phyloP scores from a whole-genome alignment of 495 filamentous ascomycete genomes.

The Trichoderma asperelloides region DNA sequence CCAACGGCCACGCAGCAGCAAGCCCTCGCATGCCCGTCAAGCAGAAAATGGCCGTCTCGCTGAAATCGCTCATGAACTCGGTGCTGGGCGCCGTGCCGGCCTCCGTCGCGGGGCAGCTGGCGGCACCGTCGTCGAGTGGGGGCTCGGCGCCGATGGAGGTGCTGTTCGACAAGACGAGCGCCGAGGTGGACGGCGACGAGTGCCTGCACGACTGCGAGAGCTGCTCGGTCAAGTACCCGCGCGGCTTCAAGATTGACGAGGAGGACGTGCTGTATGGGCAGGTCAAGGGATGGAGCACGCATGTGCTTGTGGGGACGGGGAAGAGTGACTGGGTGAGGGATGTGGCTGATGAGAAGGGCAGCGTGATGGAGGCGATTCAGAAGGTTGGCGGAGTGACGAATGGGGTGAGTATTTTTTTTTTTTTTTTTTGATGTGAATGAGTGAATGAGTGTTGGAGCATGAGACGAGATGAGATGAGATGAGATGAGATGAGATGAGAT shows the following conservation, averaged over 20 bases:
- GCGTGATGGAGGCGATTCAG: conserved; percentile 87
- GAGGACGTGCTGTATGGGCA: conserved; percentile 74
- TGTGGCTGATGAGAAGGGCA: conserved; percentile 83
- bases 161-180: conserved; percentile 59
- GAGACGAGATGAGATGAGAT: not conserved
- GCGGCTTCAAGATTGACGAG: conserved; percentile 62
- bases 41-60: conserved; percentile 21
- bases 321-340: conserved; percentile 92
- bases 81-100: conserved; percentile 45
- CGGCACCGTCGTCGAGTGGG: conserved; percentile 51
- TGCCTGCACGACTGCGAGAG: conserved; percentile 84
- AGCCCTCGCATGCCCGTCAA: conserved; percentile 10
- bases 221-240: conserved; percentile 69
- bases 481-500: not conserved
- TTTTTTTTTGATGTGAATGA: not conserved
- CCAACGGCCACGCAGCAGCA: not conserved
- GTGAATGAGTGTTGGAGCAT: not conserved
- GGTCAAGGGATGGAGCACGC: conserved; percentile 81
- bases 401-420: conserved; percentile 49
- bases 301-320: conserved; percentile 85
- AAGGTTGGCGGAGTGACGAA: conserved; percentile 53
- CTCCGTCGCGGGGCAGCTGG: conserved; percentile 46
- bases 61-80: conserved; percentile 24
- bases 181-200: conserved; percentile 74
- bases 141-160: conserved; percentile 46